Evolutionary conservation across 2,329 filamentous ascomycete species (phyloP).

Genomic region (Fusarium metavorans): DNA sequence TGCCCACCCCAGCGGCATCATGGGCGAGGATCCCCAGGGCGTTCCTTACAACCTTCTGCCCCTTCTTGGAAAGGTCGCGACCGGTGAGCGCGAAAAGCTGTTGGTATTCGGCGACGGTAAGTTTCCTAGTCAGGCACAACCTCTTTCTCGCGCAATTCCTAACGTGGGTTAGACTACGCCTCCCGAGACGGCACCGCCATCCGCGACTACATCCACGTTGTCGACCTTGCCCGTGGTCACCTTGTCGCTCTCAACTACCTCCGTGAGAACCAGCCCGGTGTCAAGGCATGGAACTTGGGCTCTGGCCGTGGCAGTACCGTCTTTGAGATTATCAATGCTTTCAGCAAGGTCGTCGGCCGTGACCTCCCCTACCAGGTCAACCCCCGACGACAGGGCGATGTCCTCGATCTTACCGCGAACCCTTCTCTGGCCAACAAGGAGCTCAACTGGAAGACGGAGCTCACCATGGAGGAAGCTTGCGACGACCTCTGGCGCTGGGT

Average conservation of each 20-base stretch:
- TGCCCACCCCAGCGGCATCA: slow-evolving; percentile 92
- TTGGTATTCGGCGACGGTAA: slow-evolving; percentile 93
- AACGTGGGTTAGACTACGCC: slow-evolving; percentile 76
- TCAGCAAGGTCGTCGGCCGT: slow-evolving; percentile 86
- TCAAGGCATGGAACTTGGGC: slow-evolving; percentile 96
- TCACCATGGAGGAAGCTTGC: slow-evolving; percentile 92
- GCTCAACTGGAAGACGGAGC: slow-evolving; percentile 90
- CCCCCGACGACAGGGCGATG: slow-evolving; percentile 85
- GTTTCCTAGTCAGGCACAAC: slow-evolving; percentile 42
- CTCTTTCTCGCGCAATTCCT: slow-evolving; percentile 14
- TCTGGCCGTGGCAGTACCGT: slow-evolving; percentile 96
- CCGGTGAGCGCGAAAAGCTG: slow-evolving; percentile 93
- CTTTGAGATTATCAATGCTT: slow-evolving; percentile 97
- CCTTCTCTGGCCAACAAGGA: slow-evolving; percentile 88
- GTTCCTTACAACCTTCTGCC: slow-evolving; percentile 96
- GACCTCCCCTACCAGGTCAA: slow-evolving; percentile 90
- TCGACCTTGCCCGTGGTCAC: slow-evolving; percentile 89
- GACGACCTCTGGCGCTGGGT: slow-evolving; percentile 97
- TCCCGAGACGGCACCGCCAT: slow-evolving; percentile 94
- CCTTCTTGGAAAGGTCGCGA: slow-evolving; percentile 93
- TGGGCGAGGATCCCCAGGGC: slow-evolving; percentile 98
- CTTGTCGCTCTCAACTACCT: slow-evolving; percentile 92
- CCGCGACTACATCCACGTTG: slow-evolving; percentile 97
- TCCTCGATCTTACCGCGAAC: slow-evolving; percentile 94
- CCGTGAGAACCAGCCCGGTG: slow-evolving; percentile 84